These are phyloP conservation scores for Pochonia chlamydosporia DNA, from an alignment of 2,329 filamentous ascomycete species.

Conservation along the genomic window DNA sequence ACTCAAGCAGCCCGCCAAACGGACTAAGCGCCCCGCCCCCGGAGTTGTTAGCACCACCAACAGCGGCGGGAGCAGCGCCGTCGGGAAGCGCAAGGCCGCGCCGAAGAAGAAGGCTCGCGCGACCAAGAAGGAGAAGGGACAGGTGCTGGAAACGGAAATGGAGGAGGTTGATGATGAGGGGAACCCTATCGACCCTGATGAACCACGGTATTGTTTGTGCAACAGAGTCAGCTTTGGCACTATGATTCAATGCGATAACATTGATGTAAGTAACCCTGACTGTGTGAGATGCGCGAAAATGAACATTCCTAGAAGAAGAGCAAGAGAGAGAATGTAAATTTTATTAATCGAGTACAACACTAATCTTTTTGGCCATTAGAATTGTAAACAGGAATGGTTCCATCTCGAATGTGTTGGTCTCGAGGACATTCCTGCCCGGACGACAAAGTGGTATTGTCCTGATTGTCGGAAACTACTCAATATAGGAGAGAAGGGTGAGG, in stretches of 20 bases:
- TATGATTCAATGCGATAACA: conserved; percentile 80
- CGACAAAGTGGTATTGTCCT: conserved; percentile 81
- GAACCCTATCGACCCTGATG: conserved; percentile 66
- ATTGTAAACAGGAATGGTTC: conserved; percentile 82
- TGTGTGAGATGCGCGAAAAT: conserved; percentile 8
- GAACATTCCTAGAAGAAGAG: conserved; percentile 7
- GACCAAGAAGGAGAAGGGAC: conserved; percentile 42
- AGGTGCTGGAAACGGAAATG: conserved; percentile 35
- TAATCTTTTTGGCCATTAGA: too few relatives aligned
- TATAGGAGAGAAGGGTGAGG: conserved; percentile 58
- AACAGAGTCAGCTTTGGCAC: conserved; percentile 74
- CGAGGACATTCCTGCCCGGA: conserved; percentile 60
- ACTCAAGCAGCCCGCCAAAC: conserved; percentile 38
- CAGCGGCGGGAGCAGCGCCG: conserved; percentile 58
- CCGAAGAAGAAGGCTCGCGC: conserved; percentile 57
- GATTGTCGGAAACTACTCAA: conserved; percentile 61
- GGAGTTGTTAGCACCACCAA: conserved; percentile 62
- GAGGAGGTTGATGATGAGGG: conserved; percentile 64
- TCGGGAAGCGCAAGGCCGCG: conserved; percentile 65
- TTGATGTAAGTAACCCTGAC: conserved; percentile 51
- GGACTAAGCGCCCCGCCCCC: conserved; percentile 65
- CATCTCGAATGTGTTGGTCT: conserved; percentile 73
- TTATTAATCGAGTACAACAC: neutral
- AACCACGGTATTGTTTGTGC: conserved; percentile 72
- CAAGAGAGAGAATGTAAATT: neutral